These are phyloP conservation scores for Saccharomycopsis vini DNA, from an alignment of 805 yeast genomes.

Conservation along the genomic window DNA sequence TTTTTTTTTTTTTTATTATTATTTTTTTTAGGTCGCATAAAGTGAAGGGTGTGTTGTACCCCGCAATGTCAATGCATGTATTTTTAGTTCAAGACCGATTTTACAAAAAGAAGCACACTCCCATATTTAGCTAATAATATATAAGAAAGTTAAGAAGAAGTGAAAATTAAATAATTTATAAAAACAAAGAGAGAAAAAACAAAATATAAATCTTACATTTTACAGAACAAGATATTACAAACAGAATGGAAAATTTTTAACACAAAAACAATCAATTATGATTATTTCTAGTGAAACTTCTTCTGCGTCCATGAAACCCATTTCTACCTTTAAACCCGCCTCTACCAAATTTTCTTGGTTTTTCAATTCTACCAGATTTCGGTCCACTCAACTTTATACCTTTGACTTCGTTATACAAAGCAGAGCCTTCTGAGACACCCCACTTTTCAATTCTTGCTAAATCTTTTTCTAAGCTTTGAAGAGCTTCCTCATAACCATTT, in stretches of 20 bases:
- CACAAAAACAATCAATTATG: background rate
- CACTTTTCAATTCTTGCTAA: conserved; percentile 72
- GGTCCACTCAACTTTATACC: background rate
- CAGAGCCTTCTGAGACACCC: conserved; percentile 64
- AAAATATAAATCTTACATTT: background rate
- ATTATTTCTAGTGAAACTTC: background rate
- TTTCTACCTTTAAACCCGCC: background rate
- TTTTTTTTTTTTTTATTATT: too few relatives aligned
- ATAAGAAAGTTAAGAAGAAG: too few relatives aligned
- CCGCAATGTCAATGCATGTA: too few relatives aligned
- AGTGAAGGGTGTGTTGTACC: too few relatives aligned
- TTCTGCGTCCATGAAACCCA: background rate
- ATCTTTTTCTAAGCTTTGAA: conserved; percentile 48
- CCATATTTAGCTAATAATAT: too few relatives aligned
- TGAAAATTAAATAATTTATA: too few relatives aligned
- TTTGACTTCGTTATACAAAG: conserved; percentile 54
- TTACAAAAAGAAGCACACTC: too few relatives aligned
- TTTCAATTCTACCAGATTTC: conserved; percentile 4
- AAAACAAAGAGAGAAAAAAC: too few relatives aligned
- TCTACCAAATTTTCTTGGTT: conserved; percentile 1
- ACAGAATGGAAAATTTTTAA: too few relatives aligned
- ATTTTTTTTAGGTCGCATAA: too few relatives aligned
- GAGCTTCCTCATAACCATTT: conserved; percentile 37
- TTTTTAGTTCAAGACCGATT: too few relatives aligned
- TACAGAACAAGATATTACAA: background rate